phyloP scores from a whole-genome alignment of 2,329 filamentous ascomycete species.

The Pestalotiopsis sp. region DNA sequence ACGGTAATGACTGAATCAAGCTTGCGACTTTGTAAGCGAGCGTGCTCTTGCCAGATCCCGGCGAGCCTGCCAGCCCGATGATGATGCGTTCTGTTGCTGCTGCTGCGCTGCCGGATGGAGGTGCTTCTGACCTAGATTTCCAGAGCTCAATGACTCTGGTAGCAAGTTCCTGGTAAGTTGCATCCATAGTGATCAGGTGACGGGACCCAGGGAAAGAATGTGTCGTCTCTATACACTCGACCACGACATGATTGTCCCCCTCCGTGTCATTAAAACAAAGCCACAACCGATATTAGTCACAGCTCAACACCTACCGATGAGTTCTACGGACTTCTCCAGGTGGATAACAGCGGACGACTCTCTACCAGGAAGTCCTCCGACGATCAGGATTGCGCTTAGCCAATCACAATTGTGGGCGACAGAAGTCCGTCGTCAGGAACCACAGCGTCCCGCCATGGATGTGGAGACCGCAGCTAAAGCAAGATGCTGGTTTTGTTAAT shows the following conservation, averaged over 20 bases:
- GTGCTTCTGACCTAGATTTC: neutral
- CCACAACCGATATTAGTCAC: neutral
- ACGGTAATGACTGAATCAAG: constrained; percentile 11
- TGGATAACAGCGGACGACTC: neutral
- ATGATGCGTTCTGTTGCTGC: constrained; percentile 11
- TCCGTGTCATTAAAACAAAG: neutral
- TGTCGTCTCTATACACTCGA: neutral
- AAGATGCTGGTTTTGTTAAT: neutral
- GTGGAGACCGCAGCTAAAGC: neutral
- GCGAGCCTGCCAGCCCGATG: constrained; percentile 25
- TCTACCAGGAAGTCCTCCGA: neutral
- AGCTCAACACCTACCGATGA: neutral
- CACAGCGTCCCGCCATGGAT: neutral
- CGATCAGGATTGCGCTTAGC: neutral
- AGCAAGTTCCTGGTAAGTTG: neutral
- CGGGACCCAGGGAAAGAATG: neutral
- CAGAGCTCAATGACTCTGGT: neutral
- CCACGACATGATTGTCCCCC: neutral
- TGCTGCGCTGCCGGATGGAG: too few relatives aligned
- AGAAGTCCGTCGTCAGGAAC: neutral
- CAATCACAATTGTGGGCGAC: neutral
- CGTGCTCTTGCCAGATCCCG: constrained; percentile 28
- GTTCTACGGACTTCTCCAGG: neutral
- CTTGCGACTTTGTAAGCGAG: constrained; percentile 21
- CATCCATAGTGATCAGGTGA: neutral